These are phyloP conservation scores for Decorospora gaudefroyi DNA, from an alignment of 2,329 filamentous ascomycete genomes.

Conservation along the genomic window DNA sequence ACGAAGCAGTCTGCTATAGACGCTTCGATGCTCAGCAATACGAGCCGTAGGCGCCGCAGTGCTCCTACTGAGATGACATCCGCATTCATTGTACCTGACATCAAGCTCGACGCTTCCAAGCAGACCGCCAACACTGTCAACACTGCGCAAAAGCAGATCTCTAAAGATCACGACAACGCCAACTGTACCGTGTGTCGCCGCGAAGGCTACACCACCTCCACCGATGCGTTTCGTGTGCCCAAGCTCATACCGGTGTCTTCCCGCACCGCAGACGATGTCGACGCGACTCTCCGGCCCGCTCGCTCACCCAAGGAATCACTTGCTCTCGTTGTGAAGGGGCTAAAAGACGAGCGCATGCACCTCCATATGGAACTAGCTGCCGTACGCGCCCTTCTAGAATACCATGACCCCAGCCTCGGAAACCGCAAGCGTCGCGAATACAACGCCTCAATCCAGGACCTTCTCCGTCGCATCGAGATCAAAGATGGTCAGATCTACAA, in stretches of 20 bases:
- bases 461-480: conserved; percentile 68
- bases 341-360: conserved; percentile 79
- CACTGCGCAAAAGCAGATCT: conserved; percentile 23
- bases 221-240: conserved; percentile 50
- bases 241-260: conserved; percentile 57
- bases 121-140: conserved; percentile 28
- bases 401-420: conserved; percentile 64
- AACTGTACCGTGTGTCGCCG: conserved; percentile 63
- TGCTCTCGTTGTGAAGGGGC: conserved; percentile 78
- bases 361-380: conserved; percentile 70
- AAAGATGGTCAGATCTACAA: conserved; percentile 82
- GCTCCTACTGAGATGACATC: conserved; percentile 63
- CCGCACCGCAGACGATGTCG: conserved; percentile 58
- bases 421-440: conserved; percentile 67
- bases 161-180: conserved; percentile 56
- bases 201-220: conserved; percentile 41
- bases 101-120: conserved; percentile 55
- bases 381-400: conserved; percentile 64
- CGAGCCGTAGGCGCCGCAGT: conserved; percentile 56
- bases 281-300: conserved; percentile 63
- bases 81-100: conserved; percentile 67
- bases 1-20: conserved; percentile 38
- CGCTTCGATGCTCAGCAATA: conserved; percentile 54
- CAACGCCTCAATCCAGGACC: conserved; percentile 62
- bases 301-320: conserved; percentile 74